Evolutionary conservation across 345 rosid species (phyloP).

Genomic region (Bruguiera gymnorhiza): DNA sequence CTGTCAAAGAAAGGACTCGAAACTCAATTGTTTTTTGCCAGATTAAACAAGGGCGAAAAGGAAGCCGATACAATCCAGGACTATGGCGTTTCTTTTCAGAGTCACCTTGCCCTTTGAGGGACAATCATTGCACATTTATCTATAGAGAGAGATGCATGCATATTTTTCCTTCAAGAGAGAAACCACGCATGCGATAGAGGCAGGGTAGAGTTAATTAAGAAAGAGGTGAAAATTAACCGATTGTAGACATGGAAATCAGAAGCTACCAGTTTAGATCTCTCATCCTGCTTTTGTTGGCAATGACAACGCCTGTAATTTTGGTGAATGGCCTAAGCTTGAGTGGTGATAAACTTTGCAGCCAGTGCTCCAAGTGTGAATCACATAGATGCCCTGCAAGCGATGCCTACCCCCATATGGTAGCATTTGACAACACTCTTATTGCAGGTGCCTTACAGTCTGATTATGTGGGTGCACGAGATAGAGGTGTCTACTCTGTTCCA

Average conservation of each 20-base stretch:
- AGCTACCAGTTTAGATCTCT: neutral
- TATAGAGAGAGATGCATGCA: too few species aligned
- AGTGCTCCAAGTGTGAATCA: constrained; percentile 35
- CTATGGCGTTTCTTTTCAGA: too few species aligned
- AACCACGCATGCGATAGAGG: too few species aligned
- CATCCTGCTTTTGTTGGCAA: constrained; percentile 14
- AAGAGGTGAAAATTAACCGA: neutral
- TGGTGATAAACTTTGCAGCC: constrained; percentile 39
- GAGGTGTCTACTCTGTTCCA: constrained; percentile 43
- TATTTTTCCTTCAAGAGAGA: too few species aligned
- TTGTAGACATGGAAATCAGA: constrained; percentile 13
- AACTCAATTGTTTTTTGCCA: too few species aligned
- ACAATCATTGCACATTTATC: too few species aligned
- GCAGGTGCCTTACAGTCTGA: constrained; percentile 44
- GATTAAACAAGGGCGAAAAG: too few species aligned
- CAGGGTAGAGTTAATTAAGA: too few species aligned
- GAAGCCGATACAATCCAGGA: constrained; percentile 16
- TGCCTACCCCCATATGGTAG: constrained; percentile 47
- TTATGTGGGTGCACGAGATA: constrained; percentile 27
- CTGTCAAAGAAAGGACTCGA: too few species aligned
- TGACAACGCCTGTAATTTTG: neutral
- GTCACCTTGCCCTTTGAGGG: too few species aligned
- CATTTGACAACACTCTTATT: constrained; percentile 32
- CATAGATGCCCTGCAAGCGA: constrained; percentile 39
- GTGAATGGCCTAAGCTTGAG: constrained; percentile 7